phyloP scores from a whole-genome alignment of 352 stramenopile genomes.

The Thalassiosira livingstoniorum region DNA sequence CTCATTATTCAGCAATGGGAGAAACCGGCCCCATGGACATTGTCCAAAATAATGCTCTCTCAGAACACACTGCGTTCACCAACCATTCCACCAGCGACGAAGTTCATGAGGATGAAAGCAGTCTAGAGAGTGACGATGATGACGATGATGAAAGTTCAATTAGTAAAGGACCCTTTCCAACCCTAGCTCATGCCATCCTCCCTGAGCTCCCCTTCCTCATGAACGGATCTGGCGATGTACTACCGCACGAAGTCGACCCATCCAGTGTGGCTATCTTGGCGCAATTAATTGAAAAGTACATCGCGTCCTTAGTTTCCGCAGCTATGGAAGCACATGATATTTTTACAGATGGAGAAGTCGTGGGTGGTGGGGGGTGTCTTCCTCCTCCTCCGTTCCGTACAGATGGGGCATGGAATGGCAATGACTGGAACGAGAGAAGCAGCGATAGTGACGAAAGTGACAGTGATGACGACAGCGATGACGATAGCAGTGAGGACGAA shows the following conservation, averaged over 20 bases:
- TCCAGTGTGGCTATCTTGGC: slow-evolving; percentile 64
- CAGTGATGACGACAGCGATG: slow-evolving; percentile 6
- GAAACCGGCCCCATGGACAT: too few species aligned
- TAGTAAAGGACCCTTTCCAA: too few species aligned
- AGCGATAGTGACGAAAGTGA: not conserved
- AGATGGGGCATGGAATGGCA: not conserved
- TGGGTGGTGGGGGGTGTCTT: slow-evolving; percentile 39
- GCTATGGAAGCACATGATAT: slow-evolving; percentile 79
- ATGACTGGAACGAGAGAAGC: slow-evolving; percentile 12
- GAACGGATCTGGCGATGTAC: slow-evolving; percentile 75
- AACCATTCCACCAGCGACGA: too few species aligned
- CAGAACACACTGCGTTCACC: too few species aligned
- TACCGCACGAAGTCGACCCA: slow-evolving; percentile 59
- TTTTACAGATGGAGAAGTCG: slow-evolving; percentile 65
- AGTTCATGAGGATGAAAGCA: too few species aligned
- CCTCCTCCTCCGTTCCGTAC: slow-evolving; percentile 34
- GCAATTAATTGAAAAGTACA: slow-evolving; percentile 73
- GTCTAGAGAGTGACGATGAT: too few species aligned
- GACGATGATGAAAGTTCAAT: too few species aligned
- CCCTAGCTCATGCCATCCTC: slow-evolving; percentile 48
- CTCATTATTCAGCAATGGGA: too few species aligned
- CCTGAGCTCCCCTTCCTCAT: slow-evolving; percentile 77
- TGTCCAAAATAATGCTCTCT: too few species aligned
- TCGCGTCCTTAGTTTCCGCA: slow-evolving; percentile 66
- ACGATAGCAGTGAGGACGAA: slow-evolving; percentile 9